Evolutionary conservation across 2,329 filamentous ascomycete genomes (phyloP).

Genomic region (Fusarium scirpi): DNA sequence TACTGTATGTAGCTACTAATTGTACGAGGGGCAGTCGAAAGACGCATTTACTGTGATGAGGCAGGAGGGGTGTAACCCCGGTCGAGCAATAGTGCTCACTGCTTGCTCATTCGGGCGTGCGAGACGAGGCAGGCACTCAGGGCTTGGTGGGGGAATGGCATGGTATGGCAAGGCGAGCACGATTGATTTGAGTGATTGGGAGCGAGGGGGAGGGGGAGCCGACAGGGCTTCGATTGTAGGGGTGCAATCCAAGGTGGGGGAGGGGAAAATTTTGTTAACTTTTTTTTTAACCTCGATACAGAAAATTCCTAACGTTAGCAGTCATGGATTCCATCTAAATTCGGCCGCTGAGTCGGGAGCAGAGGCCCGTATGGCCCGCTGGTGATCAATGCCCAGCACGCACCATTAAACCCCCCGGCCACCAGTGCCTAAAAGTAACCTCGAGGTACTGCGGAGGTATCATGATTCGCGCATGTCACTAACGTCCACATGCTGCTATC

Average conservation of each 20-base stretch:
- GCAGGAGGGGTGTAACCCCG: constrained; percentile 42
- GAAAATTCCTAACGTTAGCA: constrained; percentile 32
- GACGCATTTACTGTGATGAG: constrained; percentile 25
- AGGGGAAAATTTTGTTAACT: constrained; percentile 38
- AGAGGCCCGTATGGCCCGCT: constrained; percentile 30
- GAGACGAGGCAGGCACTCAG: constrained; percentile 10
- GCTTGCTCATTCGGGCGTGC: constrained; percentile 25
- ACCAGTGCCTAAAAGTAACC: constrained; percentile 39
- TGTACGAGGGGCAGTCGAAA: constrained; percentile 31
- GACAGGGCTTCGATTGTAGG: constrained; percentile 33
- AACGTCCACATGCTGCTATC: constrained; percentile 32
- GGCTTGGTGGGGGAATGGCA: constrained; percentile 46
- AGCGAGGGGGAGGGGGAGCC: constrained; percentile 40
- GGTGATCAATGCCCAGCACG: constrained; percentile 45
- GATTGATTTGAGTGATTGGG: constrained; percentile 43
- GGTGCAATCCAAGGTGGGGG: constrained; percentile 32
- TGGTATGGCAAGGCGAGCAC: constrained; percentile 29
- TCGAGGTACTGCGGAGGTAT: constrained; percentile 26
- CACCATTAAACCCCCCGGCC: constrained; percentile 21
- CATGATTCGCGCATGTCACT: constrained; percentile 17
- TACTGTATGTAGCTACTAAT: not conserved
- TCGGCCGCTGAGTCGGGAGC: constrained; percentile 34
- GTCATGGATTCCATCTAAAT: constrained; percentile 28
- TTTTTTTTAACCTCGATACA: constrained; percentile 23
- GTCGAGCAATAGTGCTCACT: constrained; percentile 22